These are phyloP conservation scores for Fusarium chaquense DNA, from an alignment of 2,329 filamentous ascomycete species.

Conservation along the genomic window DNA sequence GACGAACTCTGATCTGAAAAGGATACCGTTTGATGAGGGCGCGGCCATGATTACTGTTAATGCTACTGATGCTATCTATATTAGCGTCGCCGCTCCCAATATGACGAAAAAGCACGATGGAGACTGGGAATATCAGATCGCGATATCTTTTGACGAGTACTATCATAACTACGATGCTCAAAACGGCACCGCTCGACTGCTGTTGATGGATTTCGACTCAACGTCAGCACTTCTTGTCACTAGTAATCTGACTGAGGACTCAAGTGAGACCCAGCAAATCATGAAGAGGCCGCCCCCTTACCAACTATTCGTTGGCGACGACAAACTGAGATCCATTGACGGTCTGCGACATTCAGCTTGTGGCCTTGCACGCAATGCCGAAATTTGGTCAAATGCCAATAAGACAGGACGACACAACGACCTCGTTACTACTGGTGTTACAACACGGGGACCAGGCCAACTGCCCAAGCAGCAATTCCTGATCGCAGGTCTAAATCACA, in stretches of 20 bases:
- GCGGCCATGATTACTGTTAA: conserved; percentile 74
- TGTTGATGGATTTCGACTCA: conserved; percentile 87
- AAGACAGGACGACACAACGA: conserved; percentile 62
- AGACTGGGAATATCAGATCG: conserved; percentile 83
- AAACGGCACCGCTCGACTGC: conserved; percentile 64
- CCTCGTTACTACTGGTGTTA: conserved; percentile 73
- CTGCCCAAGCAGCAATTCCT: conserved; percentile 91
- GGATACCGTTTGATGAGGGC: conserved; percentile 71
- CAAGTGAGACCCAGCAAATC: conserved; percentile 65
- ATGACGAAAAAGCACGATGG: conserved; percentile 70
- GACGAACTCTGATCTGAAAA: conserved; percentile 42
- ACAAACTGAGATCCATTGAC: conserved; percentile 67
- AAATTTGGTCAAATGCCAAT: conserved; percentile 65
- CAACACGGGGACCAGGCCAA: conserved; percentile 72
- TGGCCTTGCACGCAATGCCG: conserved; percentile 75
- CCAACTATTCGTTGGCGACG: conserved; percentile 79
- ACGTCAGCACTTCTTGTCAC: conserved; percentile 83
- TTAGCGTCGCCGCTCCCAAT: conserved; percentile 79
- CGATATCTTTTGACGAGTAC: conserved; percentile 81
- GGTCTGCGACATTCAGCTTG: conserved; percentile 87
- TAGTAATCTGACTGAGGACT: conserved; percentile 73
- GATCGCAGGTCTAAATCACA: conserved; percentile 78
- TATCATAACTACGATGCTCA: conserved; percentile 73
- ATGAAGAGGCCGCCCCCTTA: conserved; percentile 71
- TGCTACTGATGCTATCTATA: conserved; percentile 75